phyloP scores from a whole-genome alignment of 306 rosid species.

The Rosa persica region DNA sequence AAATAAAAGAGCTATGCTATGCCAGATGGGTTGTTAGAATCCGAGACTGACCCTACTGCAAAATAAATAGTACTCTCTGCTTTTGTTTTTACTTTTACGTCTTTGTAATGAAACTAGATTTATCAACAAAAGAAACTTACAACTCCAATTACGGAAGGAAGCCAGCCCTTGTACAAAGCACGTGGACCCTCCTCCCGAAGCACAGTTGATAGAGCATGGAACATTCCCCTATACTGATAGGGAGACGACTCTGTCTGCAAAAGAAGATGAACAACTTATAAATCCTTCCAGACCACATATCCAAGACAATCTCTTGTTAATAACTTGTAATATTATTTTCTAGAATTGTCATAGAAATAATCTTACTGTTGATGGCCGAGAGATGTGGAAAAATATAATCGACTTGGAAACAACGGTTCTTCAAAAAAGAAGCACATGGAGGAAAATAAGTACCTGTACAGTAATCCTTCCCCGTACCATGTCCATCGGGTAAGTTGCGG shows the following conservation, averaged over 20 bases:
- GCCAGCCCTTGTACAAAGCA: constrained; percentile 97
- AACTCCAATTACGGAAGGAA: constrained; percentile 99
- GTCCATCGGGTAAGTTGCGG: constrained; percentile 99
- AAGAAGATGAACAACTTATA: constrained; percentile 18
- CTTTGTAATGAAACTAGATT: not conserved
- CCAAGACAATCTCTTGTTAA: not conserved
- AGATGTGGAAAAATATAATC: not conserved
- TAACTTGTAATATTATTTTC: not conserved
- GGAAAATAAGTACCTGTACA: constrained; percentile 67
- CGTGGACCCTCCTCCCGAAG: constrained; percentile 95
- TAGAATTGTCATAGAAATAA: not conserved
- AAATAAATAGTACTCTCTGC: not conserved
- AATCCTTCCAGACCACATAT: not conserved
- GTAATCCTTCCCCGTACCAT: constrained; percentile 99
- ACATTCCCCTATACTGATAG: constrained; percentile 94
- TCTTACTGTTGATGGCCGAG: not conserved
- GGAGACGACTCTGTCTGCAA: constrained; percentile 91
- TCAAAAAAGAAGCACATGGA: constrained; percentile 13
- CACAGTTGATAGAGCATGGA: constrained; percentile 90
- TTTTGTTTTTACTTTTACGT: not conserved
- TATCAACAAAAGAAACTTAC: constrained; percentile 51
- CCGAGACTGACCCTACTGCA: not conserved
- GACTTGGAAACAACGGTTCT: not conserved
- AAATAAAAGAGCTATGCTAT: not conserved
- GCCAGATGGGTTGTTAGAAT: not conserved